Evolutionary conservation across 805 yeast species (phyloP), one percentile per base, ranked within the genome.

Genomic region (Teunomyces atbi): DNA sequence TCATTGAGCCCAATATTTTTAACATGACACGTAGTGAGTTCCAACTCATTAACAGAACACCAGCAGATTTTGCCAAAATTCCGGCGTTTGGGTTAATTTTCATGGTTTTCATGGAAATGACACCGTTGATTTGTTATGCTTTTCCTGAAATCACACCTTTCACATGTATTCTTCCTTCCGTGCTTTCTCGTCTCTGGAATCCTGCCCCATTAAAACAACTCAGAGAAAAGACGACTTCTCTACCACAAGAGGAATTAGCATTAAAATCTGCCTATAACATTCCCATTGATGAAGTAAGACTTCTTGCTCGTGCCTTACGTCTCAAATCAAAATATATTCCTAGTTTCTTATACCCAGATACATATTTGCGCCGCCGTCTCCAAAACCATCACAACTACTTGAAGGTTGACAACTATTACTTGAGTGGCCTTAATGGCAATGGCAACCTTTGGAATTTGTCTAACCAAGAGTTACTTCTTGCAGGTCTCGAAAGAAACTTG

Each of bases 401-500:
- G 44, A 58, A 60, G 20, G 77, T 82, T 20, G 86, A 83, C 54
- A 82, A 83, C 59, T 77, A 76, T 52, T 71, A 59, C 47, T 51
- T 71, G 32, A 50, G 62, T 29, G 76, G 75, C 1, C 51, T 62
- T 28, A 68, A 68, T 48, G 64, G 64, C 3, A 53, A 54, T 12
- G 76, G 75, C 4, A 70, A 70, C 34, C 67, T 81, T 0, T 73
- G 81, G 74, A 59, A 64, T 36, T 54, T 84, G 45, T 61, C 69
- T 29, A 64, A 68, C 23, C 69, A 69, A 48, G 90, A 85, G 58
- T 57, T 84, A 29, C 64, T 81, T 2, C 61, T 70, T 38, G 76
- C 81, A 5, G 77, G 86, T 50, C 53, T 81, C 34, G 82, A 80
- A 49, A 70, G 90, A 46, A 82, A 81, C 21, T 61, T 84, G 37